Base-by-base conservation (phyloP, 768 basidiomycete genomes). In the Hydnum rufescens region DNA sequence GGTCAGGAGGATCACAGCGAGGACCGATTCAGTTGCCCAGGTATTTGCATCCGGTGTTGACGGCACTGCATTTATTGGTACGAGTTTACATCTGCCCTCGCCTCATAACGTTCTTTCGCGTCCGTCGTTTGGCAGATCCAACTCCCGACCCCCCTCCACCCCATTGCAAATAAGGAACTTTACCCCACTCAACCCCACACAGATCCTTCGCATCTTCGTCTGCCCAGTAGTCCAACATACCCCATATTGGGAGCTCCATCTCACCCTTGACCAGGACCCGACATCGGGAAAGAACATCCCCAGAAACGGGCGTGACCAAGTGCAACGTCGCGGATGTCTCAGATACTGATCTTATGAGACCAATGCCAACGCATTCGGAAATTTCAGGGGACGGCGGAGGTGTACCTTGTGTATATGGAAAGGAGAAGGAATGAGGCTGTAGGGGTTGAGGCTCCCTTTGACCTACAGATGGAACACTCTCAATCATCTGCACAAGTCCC, bases 161-260 rank as follows among this genome's bases (percentile, higher is more conserved):
- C 49, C 29, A 29, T 32, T 50, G 32, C 8, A 56, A 42, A 22
- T 76, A 93, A n/a, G 90, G 79, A 19, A 77, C 71, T 3, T 66
- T 75, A 4, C 70, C 74, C 60, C 69, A 75, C 13, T 72, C 71
- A 16, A 69, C 63, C 0, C 72, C 73, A 31, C 8, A 42, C 6
- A 28, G 19, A 8, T 13, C 53, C 28, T 29, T 29, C 47, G 18
- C 32, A 1, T 64, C 65, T 3, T 57, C 60, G 25, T 68, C 64
- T 53, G 66, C 43, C 5, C 25, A 61, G 63, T 77, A 81, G 63
- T 92, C 88, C 49, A 95, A 67, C 79, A 88, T 76, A 0, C 82
- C 88, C 77, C 82, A 82, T 0, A 89, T 68, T 0, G 90, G 90
- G 0, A 95, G 65, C 63, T 92, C 88, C 59, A 90, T 68, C 61